Percentiles rank a stretch among this genome's conserved stretches.
Conservation (phyloP, 805 yeast species). For the Monosporozyma servazzii region DNA sequence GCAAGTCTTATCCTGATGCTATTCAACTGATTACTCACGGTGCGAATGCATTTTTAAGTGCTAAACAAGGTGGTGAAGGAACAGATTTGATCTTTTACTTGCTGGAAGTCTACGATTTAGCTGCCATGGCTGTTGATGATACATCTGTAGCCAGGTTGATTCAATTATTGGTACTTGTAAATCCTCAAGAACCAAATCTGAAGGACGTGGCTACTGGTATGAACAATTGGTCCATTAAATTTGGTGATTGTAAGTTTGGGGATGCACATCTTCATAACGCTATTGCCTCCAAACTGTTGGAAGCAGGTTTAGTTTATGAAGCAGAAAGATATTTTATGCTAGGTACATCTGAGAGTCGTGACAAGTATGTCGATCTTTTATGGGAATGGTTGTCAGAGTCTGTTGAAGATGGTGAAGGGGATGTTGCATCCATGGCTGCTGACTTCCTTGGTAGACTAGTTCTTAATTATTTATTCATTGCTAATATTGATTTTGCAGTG, state of each 20-base stretch:
- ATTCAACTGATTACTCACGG: slow-evolving; percentile 65
- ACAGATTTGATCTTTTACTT: slow-evolving; percentile 67
- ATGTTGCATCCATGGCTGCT: slow-evolving; percentile 21
- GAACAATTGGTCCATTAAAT: slow-evolving; percentile 54
- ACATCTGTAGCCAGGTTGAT: slow-evolving; percentile 39
- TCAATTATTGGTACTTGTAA: slow-evolving; percentile 38
- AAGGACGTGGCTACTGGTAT: slow-evolving; percentile 58
- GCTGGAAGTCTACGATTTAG: slow-evolving; percentile 55
- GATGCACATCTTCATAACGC: slow-evolving; percentile 68
- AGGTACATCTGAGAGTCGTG: slow-evolving; percentile 51
- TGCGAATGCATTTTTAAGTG: slow-evolving; percentile 55
- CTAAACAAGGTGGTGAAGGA: slow-evolving; percentile 70
- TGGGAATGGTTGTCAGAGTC: slow-evolving; percentile 39
- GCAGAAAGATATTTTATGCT: slow-evolving; percentile 67
- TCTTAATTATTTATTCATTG: slow-evolving; percentile 61
- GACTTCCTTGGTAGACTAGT: slow-evolving; percentile 48
- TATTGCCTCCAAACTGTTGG: slow-evolving; percentile 57
- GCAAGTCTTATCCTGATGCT: slow-evolving; percentile 61
- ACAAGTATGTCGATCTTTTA: slow-evolving; percentile 36
- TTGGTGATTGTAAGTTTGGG: slow-evolving; percentile 48
- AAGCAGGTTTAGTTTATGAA: slow-evolving; percentile 40
- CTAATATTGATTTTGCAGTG: slow-evolving; percentile 52
- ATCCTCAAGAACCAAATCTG: slow-evolving; percentile 49
- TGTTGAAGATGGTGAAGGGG: slow-evolving; percentile 16
- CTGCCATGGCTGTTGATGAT: slow-evolving; percentile 35